These are phyloP conservation scores for Oenanthe sinensis DNA, from an alignment of 129 eudicot species.

Conservation along the genomic window DNA sequence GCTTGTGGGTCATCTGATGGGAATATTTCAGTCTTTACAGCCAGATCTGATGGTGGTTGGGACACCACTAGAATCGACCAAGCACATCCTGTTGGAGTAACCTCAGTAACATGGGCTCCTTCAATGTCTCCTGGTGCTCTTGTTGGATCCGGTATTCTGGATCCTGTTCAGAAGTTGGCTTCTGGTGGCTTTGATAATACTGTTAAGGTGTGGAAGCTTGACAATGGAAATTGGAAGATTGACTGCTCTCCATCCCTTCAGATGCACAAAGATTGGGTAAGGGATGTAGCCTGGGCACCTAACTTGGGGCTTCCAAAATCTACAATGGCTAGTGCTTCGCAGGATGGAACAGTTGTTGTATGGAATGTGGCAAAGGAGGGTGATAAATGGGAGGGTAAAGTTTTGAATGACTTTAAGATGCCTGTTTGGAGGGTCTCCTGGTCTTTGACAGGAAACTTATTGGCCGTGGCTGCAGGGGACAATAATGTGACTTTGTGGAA, in stretches of 20 bases:
- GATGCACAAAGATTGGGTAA: slow-evolving; percentile 43
- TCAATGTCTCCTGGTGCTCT: slow-evolving; percentile 44
- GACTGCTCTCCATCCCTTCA: slow-evolving; percentile 51
- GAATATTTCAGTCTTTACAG: slow-evolving; percentile 31
- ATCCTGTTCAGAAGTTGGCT: slow-evolving; percentile 46
- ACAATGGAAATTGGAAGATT: slow-evolving; percentile 41
- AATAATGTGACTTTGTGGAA: slow-evolving; percentile 43
- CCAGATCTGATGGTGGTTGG: slow-evolving; percentile 38
- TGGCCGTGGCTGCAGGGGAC: slow-evolving; percentile 51
- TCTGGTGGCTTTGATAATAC: slow-evolving; percentile 56
- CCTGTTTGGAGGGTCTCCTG: slow-evolving; percentile 57
- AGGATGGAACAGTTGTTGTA: slow-evolving; percentile 46
- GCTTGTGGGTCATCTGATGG: slow-evolving; percentile 57
- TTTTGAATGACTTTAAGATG: slow-evolving; percentile 37
- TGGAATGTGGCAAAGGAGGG: slow-evolving; percentile 46
- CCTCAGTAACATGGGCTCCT: slow-evolving; percentile 54
- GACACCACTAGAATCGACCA: slow-evolving; percentile 41
- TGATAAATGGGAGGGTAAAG: slow-evolving; percentile 48
- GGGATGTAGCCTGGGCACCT: slow-evolving; percentile 56
- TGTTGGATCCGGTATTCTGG: slow-evolving; percentile 35
- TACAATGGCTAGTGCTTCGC: slow-evolving; percentile 41
- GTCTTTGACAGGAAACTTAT: slow-evolving; percentile 45
- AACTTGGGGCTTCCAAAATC: slow-evolving; percentile 52
- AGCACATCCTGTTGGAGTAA: slow-evolving; percentile 53
- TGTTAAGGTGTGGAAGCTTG: slow-evolving; percentile 42